Percentiles rank a stretch among this genome's conserved stretches.
Conservation (phyloP, 1,284 basidiomycete species). For the Sparassis latifolia region DNA sequence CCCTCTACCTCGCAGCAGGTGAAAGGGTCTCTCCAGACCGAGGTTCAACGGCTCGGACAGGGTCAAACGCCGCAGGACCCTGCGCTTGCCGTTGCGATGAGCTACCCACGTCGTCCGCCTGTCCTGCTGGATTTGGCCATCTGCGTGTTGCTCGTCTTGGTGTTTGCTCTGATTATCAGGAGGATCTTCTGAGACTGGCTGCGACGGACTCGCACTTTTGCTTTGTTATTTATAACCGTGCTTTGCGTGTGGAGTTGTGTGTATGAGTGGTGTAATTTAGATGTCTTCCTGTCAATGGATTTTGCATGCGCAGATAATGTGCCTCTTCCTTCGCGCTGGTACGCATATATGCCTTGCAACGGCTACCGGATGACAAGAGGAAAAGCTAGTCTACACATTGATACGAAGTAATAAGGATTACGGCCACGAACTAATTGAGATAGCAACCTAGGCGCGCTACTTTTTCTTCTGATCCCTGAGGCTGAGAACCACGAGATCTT, state of each 20-base stretch:
- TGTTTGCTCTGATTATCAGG: constrained; percentile 56
- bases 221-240: background rate
- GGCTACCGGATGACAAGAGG: no score
- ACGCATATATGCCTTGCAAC: no score
- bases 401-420: no score
- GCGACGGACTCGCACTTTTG: background rate
- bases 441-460: constrained; percentile 25
- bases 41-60: constrained; percentile 6
- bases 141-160: constrained; percentile 56
- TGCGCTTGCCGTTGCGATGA: constrained; percentile 2
- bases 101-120: constrained; percentile 37
- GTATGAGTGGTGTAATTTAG: background rate
- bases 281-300: background rate
- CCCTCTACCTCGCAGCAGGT: background rate
- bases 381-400: no score
- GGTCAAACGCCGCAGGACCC: constrained; percentile 9
- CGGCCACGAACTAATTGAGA: no score
- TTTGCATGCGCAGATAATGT: no score
- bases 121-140: constrained; percentile 62
- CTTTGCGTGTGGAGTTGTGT: background rate
- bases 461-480: constrained; percentile 75
- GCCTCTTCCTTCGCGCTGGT: no score
- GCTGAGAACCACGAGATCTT: constrained; percentile 71
- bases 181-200: constrained; percentile 42
- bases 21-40: background rate